A percentile compares a stretch with the other conserved stretches of the same genome.
phyloP scores from a whole-genome alignment of 2,329 filamentous ascomycete genomes.

The Sphaceloma murrayae region DNA sequence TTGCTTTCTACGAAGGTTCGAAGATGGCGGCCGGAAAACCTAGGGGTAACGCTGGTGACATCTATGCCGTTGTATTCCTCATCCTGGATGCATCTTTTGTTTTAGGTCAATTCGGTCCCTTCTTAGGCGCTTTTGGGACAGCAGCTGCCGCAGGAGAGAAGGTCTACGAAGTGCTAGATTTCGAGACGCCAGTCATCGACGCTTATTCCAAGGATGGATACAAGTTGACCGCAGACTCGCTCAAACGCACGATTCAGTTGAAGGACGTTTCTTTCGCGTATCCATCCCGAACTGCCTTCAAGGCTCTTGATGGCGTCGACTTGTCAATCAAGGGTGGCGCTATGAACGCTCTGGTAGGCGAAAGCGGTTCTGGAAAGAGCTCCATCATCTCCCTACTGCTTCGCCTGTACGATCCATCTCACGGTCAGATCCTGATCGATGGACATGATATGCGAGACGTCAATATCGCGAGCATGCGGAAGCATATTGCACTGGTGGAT shows the following conservation, averaged over 20 bases:
- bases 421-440: slow-evolving; percentile 33
- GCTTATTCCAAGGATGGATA: slow-evolving; percentile 29
- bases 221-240: slow-evolving; percentile 17
- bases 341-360: slow-evolving; percentile 39
- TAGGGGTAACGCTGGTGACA: slow-evolving; percentile 38
- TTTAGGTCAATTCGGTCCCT: slow-evolving; percentile 53
- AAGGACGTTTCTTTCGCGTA: slow-evolving; percentile 36
- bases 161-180: slow-evolving; percentile 38
- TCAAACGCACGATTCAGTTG: slow-evolving; percentile 28
- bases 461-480: slow-evolving; percentile 30
- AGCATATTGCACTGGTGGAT: slow-evolving; percentile 36
- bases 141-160: slow-evolving; percentile 44
- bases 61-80: slow-evolving; percentile 56
- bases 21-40: slow-evolving; percentile 23
- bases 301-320: slow-evolving; percentile 32
- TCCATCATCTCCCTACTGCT: slow-evolving; percentile 37
- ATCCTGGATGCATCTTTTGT: slow-evolving; percentile 56
- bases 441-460: slow-evolving; percentile 32
- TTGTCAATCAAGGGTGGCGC: slow-evolving; percentile 31
- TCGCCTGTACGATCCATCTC: slow-evolving; percentile 35
- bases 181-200: slow-evolving; percentile 32
- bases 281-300: slow-evolving; percentile 34
- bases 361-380: slow-evolving; percentile 37
- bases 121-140: slow-evolving; percentile 47
- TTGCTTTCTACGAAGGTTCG: slow-evolving; percentile 39